phyloP scores from a whole-genome alignment of 176 grass and related monocot species.

The Elymus sibiricus region DNA sequence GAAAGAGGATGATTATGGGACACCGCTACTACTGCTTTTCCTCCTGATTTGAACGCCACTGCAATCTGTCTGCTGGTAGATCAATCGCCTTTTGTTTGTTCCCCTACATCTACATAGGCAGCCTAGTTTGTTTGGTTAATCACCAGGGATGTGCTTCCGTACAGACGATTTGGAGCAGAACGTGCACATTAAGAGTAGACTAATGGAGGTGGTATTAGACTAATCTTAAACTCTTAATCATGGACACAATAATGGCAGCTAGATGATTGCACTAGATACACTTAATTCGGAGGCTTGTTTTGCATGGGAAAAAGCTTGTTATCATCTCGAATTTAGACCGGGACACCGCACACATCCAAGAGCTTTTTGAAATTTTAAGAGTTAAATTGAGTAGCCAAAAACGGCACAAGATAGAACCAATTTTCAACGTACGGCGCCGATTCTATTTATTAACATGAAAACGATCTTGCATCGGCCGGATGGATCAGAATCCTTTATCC shows the following conservation, averaged over 20 bases:
- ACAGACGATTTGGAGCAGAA: not conserved
- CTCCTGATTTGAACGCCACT: slow-evolving; percentile 53
- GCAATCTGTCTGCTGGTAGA: slow-evolving; percentile 47
- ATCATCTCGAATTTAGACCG: not conserved
- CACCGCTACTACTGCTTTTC: not conserved
- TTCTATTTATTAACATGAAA: not conserved
- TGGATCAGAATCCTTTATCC: no score
- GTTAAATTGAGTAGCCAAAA: not conserved
- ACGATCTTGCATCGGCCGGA: not conserved
- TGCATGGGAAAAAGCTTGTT: not conserved
- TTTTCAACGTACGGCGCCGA: no score
- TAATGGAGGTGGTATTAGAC: not conserved
- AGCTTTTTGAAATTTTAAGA: no score
- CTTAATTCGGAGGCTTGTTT: not conserved
- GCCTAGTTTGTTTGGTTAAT: not conserved
- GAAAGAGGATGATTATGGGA: slow-evolving; percentile 24
- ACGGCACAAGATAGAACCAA: not conserved
- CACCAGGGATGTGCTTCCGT: not conserved
- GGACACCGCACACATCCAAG: not conserved
- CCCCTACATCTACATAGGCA: slow-evolving; percentile 7
- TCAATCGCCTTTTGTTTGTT: not conserved
- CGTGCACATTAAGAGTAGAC: not conserved
- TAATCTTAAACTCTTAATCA: not conserved
- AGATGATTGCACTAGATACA: not conserved
- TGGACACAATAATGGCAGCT: not conserved